phyloP scores from a whole-genome alignment of 768 basidiomycete genomes.

The Amanita phalloides region DNA sequence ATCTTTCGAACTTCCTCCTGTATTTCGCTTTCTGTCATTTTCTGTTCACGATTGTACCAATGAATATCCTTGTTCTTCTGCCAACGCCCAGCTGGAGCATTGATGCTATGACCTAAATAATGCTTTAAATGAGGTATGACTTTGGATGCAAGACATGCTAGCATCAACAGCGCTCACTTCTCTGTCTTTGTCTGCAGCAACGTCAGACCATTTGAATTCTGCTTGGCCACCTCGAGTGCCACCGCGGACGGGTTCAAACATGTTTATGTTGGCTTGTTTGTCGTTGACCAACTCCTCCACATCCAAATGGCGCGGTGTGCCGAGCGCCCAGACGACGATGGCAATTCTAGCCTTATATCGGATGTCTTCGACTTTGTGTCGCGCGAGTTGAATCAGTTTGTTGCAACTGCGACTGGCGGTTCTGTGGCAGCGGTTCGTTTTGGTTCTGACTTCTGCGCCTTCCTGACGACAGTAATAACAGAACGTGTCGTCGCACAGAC shows the following conservation, averaged over 20 bases:
- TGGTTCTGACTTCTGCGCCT: background rate
- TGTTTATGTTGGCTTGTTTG: slow-evolving; percentile 15
- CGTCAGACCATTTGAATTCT: slow-evolving; percentile 88
- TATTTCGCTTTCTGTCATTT: slow-evolving; percentile 32
- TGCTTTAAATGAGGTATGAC: slow-evolving; percentile 38
- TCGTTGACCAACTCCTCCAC: background rate
- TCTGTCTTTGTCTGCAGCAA: slow-evolving; percentile 86
- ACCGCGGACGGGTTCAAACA: slow-evolving; percentile 82
- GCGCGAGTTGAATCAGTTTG: slow-evolving; percentile 61
- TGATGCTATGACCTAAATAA: slow-evolving; percentile 91
- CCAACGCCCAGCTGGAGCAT: slow-evolving; percentile 93
- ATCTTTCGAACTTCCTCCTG: slow-evolving; percentile 68
- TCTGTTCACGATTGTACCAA: slow-evolving; percentile 77
- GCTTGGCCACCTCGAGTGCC: slow-evolving; percentile 90
- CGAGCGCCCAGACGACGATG: slow-evolving; percentile 6
- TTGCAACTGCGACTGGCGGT: slow-evolving; percentile 51
- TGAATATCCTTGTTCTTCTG: slow-evolving; percentile 96
- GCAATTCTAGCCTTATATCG: slow-evolving; percentile 36
- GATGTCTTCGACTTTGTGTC: slow-evolving; percentile 63
- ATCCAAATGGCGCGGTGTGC: background rate
- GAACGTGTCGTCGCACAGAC: background rate
- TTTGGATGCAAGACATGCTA: slow-evolving; percentile 7
- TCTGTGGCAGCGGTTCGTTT: slow-evolving; percentile 13
- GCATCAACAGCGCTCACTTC: slow-evolving; percentile 39
- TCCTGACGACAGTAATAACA: background rate